These are phyloP conservation scores for Kluyveromyces aestuarii DNA, from an alignment of 805 yeast genomes.

Conservation along the genomic window DNA sequence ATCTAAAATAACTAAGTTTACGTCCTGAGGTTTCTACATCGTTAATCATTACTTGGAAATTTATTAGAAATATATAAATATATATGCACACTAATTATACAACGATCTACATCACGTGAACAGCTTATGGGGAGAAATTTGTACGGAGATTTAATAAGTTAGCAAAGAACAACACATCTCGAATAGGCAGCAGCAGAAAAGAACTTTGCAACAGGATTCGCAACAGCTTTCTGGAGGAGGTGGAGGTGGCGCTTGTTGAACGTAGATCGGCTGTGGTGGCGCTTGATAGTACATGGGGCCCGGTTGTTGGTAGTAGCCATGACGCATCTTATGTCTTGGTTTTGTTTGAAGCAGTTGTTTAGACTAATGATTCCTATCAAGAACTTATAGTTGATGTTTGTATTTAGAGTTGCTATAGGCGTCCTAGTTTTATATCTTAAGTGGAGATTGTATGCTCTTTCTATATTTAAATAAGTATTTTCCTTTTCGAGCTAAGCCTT, in stretches of 20 bases:
- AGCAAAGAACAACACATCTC: constrained; percentile 8
- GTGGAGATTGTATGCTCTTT: not conserved
- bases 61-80: not conserved
- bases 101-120: not conserved
- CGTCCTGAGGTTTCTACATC: too few species aligned
- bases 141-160: not conserved
- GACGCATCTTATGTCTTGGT: not conserved
- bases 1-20: too few species aligned
- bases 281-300: constrained; percentile 5
- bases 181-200: constrained; percentile 11
- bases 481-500: not conserved
- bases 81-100: not conserved
- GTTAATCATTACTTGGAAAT: not conserved
- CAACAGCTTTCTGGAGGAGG: constrained; percentile 6
- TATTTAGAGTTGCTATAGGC: too few species aligned
- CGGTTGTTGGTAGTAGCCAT: not conserved
- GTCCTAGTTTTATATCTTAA: not conserved
- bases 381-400: too few species aligned
- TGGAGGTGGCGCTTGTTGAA: constrained; percentile 8
- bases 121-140: not conserved
- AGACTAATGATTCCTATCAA: too few species aligned
- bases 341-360: too few species aligned
- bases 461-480: not conserved
- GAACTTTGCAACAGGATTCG: constrained; percentile 9
- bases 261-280: constrained; percentile 11